phyloP scores from a whole-genome alignment of 192 early-diverging fungal genomes.

The Podila epicladia region DNA sequence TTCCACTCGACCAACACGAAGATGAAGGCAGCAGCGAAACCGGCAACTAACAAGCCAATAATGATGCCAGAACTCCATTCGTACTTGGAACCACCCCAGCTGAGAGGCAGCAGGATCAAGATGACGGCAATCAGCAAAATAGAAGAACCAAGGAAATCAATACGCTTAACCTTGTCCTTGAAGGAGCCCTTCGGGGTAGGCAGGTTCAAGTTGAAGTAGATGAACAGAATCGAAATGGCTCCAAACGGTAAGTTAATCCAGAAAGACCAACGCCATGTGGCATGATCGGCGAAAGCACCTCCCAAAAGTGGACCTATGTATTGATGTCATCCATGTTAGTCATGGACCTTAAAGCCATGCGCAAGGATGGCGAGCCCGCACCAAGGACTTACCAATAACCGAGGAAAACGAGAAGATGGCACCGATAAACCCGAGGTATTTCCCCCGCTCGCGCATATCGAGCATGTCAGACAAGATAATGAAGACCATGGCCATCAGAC shows the following conservation, averaged over 20 bases:
- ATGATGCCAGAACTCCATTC: constrained; percentile 65
- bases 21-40: constrained; percentile 50
- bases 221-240: constrained; percentile 50
- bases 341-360: too few species aligned
- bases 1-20: constrained; percentile 67
- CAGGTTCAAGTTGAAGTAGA: constrained; percentile 59
- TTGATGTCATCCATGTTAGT: too few species aligned
- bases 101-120: constrained; percentile 66
- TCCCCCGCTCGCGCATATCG: constrained; percentile 69
- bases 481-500: constrained; percentile 69
- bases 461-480: constrained; percentile 80
- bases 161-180: constrained; percentile 59
- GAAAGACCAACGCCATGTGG: constrained; percentile 81
- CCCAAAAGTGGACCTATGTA: constrained; percentile 71
- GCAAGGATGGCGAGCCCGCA: too few species aligned
- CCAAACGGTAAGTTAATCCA: constrained; percentile 64
- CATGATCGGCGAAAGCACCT: constrained; percentile 72
- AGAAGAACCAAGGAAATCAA: constrained; percentile 70
- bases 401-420: constrained; percentile 69
- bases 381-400: constrained; percentile 27
- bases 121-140: constrained; percentile 61
- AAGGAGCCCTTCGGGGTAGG: constrained; percentile 55
- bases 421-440: constrained; percentile 69
- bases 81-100: constrained; percentile 70
- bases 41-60: constrained; percentile 64